A percentile compares a stretch with the other conserved stretches of the same genome.
Evolutionary conservation across 495 filamentous ascomycete species (phyloP).

Genomic region (Neurospora terricola): DNA sequence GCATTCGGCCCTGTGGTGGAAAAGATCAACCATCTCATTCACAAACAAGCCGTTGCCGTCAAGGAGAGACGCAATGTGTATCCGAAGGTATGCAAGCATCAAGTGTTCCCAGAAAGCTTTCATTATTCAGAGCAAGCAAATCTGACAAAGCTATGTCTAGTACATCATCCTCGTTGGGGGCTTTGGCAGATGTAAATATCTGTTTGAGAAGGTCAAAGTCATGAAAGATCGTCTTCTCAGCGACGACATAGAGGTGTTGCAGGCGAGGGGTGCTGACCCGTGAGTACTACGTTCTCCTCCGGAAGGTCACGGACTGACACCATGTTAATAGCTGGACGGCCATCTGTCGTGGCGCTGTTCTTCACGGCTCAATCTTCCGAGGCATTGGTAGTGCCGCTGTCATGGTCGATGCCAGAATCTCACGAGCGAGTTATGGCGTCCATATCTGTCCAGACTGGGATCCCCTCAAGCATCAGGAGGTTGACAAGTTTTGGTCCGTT

Average conservation of each 20-base stretch:
- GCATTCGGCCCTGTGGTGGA: neutral
- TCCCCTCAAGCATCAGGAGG: neutral
- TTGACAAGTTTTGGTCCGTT: neutral
- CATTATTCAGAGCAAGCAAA: neutral
- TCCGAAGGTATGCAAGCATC: slow-evolving; percentile 2
- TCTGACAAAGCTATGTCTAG: neutral
- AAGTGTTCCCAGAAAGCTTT: no score
- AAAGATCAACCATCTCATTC: neutral
- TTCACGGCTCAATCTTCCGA: neutral
- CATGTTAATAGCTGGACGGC: neutral
- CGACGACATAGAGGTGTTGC: slow-evolving; percentile 1
- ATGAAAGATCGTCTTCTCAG: neutral
- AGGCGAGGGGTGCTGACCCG: slow-evolving; percentile 2
- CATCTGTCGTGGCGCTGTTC: neutral
- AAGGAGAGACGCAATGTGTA: neutral
- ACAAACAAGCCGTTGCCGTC: neutral
- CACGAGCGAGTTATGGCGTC: neutral
- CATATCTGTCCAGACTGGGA: rapidly evolving
- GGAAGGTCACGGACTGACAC: no score
- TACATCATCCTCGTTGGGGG: slow-evolving; percentile 5
- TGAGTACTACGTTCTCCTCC: no score
- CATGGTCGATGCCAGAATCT: neutral
- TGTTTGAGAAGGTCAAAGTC: neutral
- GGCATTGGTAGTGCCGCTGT: neutral
- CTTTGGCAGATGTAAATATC: slow-evolving; percentile 7